Conservation (phyloP, 1,284 basidiomycete genomes). For the Coniferiporia sulphurascens region DNA sequence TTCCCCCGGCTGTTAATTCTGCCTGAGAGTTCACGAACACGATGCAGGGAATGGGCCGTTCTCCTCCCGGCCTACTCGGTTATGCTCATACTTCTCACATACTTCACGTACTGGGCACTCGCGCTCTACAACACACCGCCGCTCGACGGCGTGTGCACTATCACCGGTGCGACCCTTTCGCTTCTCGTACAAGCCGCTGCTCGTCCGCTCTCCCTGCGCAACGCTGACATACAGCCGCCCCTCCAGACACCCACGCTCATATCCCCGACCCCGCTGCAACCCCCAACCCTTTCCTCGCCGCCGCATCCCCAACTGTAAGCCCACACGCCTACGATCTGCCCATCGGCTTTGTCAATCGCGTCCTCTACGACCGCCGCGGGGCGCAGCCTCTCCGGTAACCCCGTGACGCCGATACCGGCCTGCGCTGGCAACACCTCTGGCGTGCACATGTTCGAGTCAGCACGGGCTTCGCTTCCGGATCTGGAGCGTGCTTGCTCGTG, state of each 20-base stretch:
- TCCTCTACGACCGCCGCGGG: constrained; percentile 41
- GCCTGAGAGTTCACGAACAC: constrained; percentile 2
- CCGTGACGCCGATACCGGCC: too few relatives aligned
- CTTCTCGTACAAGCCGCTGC: constrained; percentile 1
- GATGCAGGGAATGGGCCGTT: constrained; percentile 75
- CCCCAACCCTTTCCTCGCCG: constrained; percentile 42
- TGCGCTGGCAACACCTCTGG: too few relatives aligned
- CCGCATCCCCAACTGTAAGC: constrained; percentile 41
- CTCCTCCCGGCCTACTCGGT: constrained; percentile 80
- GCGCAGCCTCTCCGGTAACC: neutral
- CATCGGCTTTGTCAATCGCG: constrained; percentile 73
- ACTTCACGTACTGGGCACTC: constrained; percentile 73
- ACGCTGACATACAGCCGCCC: constrained; percentile 22
- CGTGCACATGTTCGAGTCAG: too few relatives aligned
- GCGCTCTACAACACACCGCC: constrained; percentile 68
- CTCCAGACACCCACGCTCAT: constrained; percentile 49
- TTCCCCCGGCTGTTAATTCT: constrained; percentile 2
- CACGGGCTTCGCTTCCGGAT: too few relatives aligned
- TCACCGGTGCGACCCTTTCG: constrained; percentile 49
- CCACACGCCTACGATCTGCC: constrained; percentile 78
- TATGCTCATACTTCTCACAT: constrained; percentile 69
- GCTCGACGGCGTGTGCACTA: constrained; percentile 59
- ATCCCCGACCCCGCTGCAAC: constrained; percentile 32
- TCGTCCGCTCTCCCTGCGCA: constrained; percentile 12
- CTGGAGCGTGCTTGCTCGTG: too few relatives aligned